Evolutionary conservation across 208 protist genomes (phyloP), one percentile per base, ranked within the genome.

Genomic region (Wallacemonas collosoma): DNA sequence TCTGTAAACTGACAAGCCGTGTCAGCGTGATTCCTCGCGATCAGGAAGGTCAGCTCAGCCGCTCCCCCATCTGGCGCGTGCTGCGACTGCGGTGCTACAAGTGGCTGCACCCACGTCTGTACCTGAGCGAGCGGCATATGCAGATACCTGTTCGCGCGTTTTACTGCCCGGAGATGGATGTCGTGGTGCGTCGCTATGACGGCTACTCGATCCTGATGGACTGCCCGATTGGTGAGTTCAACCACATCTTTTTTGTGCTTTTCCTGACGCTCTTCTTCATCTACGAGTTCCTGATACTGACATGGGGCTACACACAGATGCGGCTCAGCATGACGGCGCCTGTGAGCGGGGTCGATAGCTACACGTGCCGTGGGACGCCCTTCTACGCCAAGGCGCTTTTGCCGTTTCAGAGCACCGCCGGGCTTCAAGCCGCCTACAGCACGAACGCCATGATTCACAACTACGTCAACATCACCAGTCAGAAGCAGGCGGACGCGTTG

Each of bases 91-190:
- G 84, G 26, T 78, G 77, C 47, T 91, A 88, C 68, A 45, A 62
- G 26, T 93, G 79, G 79, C 76, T 92, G 44, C 88, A 95, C 73
- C 86, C 87, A 1, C 87, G 90, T 51, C 77, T 86, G 47, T 75
- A 85, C 58, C 80, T 81, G 36, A 54, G 73, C 61, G 82, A 92
- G 67, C 79, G 79, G 0, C 88, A 95, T 71, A 68, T 78, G 47
- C 72, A 88, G 55, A 51, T 93, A 15, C 90, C 90, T 12, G 68
- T 92, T 69, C 87, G 90, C 50, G 75, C 82, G 9, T 95, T 95
- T 71, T 91, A 95, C 72, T 95, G 88, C 75, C 80, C 68, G 50
- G 86, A 95, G 74, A 70, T 75, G 9, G 90, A 95, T 67, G 78
- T 84, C 11, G 40, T 92, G 26, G 74, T 95, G 72, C 73, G 74